These are phyloP conservation scores for Fusarium secorum DNA, from an alignment of 2,329 filamentous ascomycete species.

Conservation along the genomic window DNA sequence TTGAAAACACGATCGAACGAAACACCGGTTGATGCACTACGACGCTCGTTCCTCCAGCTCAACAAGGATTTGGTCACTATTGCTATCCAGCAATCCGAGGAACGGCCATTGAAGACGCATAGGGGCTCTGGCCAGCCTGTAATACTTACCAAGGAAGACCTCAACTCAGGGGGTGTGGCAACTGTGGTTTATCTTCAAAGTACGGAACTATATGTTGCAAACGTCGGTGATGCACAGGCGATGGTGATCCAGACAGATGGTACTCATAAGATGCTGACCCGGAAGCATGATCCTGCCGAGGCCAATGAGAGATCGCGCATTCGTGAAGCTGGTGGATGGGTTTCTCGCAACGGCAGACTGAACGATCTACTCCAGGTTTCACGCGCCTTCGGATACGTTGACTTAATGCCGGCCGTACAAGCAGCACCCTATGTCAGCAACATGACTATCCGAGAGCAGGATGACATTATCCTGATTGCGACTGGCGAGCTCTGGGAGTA, in stretches of 20 bases:
- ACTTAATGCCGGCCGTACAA: constrained; percentile 90
- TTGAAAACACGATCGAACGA: constrained; percentile 74
- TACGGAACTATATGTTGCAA: constrained; percentile 91
- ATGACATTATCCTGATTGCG: constrained; percentile 92
- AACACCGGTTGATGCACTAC: constrained; percentile 80
- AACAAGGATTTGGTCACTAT: constrained; percentile 94
- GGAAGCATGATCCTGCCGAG: constrained; percentile 93
- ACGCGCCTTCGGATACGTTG: constrained; percentile 92
- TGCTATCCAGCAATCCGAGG: constrained; percentile 81
- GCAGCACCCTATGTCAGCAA: constrained; percentile 86
- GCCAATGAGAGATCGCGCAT: constrained; percentile 85
- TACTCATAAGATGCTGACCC: constrained; percentile 81
- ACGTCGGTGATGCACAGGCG: constrained; percentile 95
- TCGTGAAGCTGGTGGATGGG: constrained; percentile 92
- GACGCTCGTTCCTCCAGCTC: constrained; percentile 84
- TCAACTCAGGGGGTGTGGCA: constrained; percentile 88
- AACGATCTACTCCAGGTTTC: constrained; percentile 94
- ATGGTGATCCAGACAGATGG: constrained; percentile 92
- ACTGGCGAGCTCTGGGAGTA: constrained; percentile 97
- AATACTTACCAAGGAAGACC: constrained; percentile 85
- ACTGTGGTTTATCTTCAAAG: constrained; percentile 90
- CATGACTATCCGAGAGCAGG: constrained; percentile 81
- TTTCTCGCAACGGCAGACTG: constrained; percentile 90
- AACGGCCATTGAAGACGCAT: constrained; percentile 71
- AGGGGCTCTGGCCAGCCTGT: constrained; percentile 76